Conservation (phyloP, 2,329 filamentous ascomycete genomes). For the Ascocoryne sarcoides region DNA sequence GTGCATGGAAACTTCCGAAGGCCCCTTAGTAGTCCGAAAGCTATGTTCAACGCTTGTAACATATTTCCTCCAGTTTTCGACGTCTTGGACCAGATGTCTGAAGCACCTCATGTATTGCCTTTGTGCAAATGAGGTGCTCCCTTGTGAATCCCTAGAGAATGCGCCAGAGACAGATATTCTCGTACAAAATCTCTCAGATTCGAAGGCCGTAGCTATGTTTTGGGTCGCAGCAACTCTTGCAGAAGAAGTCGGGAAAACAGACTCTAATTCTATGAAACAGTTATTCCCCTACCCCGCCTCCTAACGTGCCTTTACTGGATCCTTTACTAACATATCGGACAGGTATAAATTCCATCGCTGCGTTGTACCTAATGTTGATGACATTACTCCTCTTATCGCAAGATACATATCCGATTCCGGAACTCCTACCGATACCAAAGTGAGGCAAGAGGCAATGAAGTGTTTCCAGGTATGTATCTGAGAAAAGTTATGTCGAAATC, state of each 20-base stretch:
- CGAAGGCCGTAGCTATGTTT: slow-evolving; percentile 47
- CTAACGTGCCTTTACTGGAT: slow-evolving; percentile 1
- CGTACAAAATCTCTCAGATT: slow-evolving; percentile 37
- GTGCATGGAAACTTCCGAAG: slow-evolving; percentile 42
- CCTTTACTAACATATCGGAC: slow-evolving; percentile 7
- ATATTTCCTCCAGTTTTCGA: slow-evolving; percentile 64
- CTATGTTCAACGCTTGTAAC: slow-evolving; percentile 69
- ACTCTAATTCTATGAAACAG: slow-evolving; percentile 51
- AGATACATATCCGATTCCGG: slow-evolving; percentile 32
- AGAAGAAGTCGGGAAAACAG: slow-evolving; percentile 60
- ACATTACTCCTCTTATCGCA: slow-evolving; percentile 40
- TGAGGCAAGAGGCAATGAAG: slow-evolving; percentile 47
- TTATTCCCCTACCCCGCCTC: too few relatives aligned
- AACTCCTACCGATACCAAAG: slow-evolving; percentile 33
- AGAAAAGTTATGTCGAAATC: too few relatives aligned
- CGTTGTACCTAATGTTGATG: slow-evolving; percentile 42
- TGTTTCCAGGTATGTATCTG: slow-evolving; percentile 47
- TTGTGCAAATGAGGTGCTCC: slow-evolving; percentile 35
- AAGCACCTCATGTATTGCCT: slow-evolving; percentile 55
- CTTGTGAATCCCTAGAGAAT: slow-evolving; percentile 40
- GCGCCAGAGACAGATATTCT: slow-evolving; percentile 37
- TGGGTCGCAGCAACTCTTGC: slow-evolving; percentile 58
- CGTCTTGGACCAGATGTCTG: slow-evolving; percentile 57
- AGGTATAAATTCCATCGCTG: slow-evolving; percentile 40
- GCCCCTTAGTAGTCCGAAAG: slow-evolving; percentile 60